Evolutionary conservation across 2,329 filamentous ascomycete species (phyloP).

Genomic region (Paradendryphiella salina): DNA sequence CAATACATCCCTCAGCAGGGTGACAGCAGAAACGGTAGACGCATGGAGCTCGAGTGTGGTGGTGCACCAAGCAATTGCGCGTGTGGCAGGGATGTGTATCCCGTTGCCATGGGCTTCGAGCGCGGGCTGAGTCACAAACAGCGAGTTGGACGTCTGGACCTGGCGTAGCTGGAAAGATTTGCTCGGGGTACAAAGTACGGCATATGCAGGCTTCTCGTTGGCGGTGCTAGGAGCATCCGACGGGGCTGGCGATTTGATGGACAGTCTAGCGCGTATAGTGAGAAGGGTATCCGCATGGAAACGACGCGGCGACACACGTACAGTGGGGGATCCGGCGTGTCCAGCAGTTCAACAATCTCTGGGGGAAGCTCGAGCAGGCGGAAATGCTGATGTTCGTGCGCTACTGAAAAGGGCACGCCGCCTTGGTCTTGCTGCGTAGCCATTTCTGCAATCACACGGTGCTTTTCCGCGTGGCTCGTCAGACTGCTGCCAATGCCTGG

Average conservation of each 20-base stretch:
- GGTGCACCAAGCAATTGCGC: conserved; percentile 51
- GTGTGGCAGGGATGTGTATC: conserved; percentile 39
- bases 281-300: conserved; percentile 25
- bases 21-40: conserved; percentile 40
- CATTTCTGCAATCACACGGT: conserved; percentile 29
- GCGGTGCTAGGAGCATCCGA: conserved; percentile 23
- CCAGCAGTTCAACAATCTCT: conserved; percentile 59
- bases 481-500: neutral
- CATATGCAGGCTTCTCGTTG: conserved; percentile 48
- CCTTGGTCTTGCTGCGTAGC: conserved; percentile 48
- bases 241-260: conserved; percentile 41
- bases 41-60: conserved; percentile 51
- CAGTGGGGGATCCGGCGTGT: conserved; percentile 51
- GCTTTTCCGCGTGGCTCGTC: neutral
- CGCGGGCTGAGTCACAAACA: conserved; percentile 57
- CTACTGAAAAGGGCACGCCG: conserved; percentile 51
- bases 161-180: conserved; percentile 64
- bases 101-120: conserved; percentile 46
- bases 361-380: conserved; percentile 64
- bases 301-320: conserved; percentile 38
- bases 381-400: conserved; percentile 56
- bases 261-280: conserved; percentile 38
- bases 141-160: conserved; percentile 67
- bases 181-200: conserved; percentile 62
- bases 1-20: conserved; percentile 45